These are phyloP conservation scores for Aspergillus neotritici DNA, from an alignment of 2,329 filamentous ascomycete genomes.

Conservation along the genomic window DNA sequence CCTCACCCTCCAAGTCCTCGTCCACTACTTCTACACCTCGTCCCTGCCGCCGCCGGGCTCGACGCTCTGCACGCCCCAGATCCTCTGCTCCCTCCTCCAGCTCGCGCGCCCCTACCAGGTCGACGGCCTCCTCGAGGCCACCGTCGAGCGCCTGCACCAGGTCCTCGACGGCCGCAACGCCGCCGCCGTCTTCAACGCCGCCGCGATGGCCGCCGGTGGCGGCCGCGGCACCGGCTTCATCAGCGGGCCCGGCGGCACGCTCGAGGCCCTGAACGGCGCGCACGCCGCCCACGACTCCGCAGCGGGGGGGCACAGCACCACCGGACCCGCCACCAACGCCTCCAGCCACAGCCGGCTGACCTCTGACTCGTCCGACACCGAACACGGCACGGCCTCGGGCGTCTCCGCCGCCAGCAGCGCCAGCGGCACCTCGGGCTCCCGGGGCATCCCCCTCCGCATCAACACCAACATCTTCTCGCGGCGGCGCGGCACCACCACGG, in stretches of 20 bases:
- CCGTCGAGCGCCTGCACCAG: conserved; percentile 83
- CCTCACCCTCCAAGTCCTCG: conserved; percentile 79
- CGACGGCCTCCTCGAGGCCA: conserved; percentile 85
- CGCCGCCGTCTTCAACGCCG: conserved; percentile 95
- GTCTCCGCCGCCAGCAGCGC: conserved; percentile 25
- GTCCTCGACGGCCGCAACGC: conserved; percentile 90
- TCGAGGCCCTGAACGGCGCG: conserved; percentile 38
- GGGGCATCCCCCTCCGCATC: conserved; percentile 35
- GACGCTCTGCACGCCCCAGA: conserved; percentile 83
- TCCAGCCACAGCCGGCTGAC: conserved; percentile 27
- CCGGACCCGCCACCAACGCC: conserved; percentile 17
- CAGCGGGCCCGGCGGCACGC: conserved; percentile 47
- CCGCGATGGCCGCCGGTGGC: conserved; percentile 93
- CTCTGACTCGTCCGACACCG: conserved; percentile 38
- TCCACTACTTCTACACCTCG: conserved; percentile 92
- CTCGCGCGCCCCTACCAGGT: conserved; percentile 89
- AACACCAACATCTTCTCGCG: conserved; percentile 33
- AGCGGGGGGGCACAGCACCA: conserved; percentile 11
- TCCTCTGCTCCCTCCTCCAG: conserved; percentile 90
- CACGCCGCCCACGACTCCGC: conserved; percentile 20
- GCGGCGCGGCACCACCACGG: conserved; percentile 14
- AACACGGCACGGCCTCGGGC: conserved; percentile 26
- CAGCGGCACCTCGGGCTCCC: conserved; percentile 21
- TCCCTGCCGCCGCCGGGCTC: conserved; percentile 71
- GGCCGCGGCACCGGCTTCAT: conserved; percentile 73